These are phyloP conservation scores for Phaeosphaeriaceae sp. DNA, from an alignment of 2,329 filamentous ascomycete genomes.

Conservation along the genomic window DNA sequence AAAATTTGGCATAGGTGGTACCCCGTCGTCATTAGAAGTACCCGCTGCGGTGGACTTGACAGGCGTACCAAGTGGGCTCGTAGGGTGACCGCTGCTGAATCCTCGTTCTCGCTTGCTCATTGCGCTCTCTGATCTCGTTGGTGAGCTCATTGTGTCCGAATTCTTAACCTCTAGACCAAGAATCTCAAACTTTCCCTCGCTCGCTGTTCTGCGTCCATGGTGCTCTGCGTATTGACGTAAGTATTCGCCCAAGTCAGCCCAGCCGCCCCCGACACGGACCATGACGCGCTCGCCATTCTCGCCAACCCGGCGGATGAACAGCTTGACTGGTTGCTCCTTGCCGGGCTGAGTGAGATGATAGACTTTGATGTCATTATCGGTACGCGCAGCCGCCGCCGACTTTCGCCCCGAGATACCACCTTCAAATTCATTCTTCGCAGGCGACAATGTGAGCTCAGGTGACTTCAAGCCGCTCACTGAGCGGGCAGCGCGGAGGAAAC, in stretches of 20 bases:
- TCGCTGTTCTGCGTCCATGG: conserved; percentile 75
- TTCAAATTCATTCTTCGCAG: conserved; percentile 44
- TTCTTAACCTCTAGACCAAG: conserved; percentile 53
- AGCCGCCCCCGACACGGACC: conserved; percentile 97
- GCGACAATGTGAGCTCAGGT: conserved; percentile 46
- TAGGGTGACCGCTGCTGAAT: conserved; percentile 28
- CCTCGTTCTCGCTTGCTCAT: conserved; percentile 34
- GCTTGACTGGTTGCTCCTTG: conserved; percentile 86
- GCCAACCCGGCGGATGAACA: conserved; percentile 91
- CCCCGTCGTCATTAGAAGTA: conserved; percentile 27
- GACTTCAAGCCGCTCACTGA: conserved; percentile 42
- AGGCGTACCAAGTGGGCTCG: conserved; percentile 39
- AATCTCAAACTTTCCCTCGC: conserved; percentile 63
- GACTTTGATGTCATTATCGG: conserved; percentile 75
- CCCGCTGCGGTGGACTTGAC: conserved; percentile 24
- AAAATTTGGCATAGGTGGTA: conserved; percentile 33
- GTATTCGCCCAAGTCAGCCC: conserved; percentile 95
- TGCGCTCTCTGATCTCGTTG: conserved; percentile 36
- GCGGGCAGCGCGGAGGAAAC: conserved; percentile 40
- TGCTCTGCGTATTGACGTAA: conserved; percentile 91
- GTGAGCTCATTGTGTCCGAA: conserved; percentile 22
- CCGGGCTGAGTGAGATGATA: conserved; percentile 89
- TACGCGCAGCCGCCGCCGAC: conserved; percentile 30
- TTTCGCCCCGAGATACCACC: conserved; percentile 36
- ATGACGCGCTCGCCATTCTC: conserved; percentile 91